Conservation (phyloP, 768 basidiomycete genomes). For the Tremella fuciformis region DNA sequence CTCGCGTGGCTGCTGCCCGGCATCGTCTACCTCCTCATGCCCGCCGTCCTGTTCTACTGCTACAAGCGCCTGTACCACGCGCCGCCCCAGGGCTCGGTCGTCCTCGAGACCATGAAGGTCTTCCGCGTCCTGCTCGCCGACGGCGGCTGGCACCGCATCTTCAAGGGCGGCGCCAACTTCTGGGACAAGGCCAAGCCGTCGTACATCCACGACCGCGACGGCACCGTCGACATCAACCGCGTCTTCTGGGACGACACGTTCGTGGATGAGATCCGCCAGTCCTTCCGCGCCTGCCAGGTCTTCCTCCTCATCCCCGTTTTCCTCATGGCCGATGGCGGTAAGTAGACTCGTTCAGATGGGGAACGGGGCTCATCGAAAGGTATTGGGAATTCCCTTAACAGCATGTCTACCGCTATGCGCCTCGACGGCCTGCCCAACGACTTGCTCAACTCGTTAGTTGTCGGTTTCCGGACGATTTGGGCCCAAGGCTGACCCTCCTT, state of each 20-base stretch:
- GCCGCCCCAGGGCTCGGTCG: slow-evolving; percentile 50
- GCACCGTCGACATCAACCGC: slow-evolving; percentile 26
- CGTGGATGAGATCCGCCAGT: slow-evolving; percentile 48
- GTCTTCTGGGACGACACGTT: slow-evolving; percentile 52
- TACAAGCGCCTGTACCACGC: slow-evolving; percentile 44
- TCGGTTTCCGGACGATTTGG: neutral
- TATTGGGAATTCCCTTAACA: slow-evolving; percentile 22
- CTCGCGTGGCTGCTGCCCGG: slow-evolving; percentile 47
- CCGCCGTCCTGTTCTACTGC: slow-evolving; percentile 39
- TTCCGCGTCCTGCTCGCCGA: slow-evolving; percentile 23
- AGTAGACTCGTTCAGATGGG: slow-evolving; percentile 23
- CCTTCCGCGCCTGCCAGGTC: slow-evolving; percentile 45
- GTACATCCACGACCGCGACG: slow-evolving; percentile 31
- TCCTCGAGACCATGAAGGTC: slow-evolving; percentile 41
- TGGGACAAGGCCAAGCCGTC: slow-evolving; percentile 50
- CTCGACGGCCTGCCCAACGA: slow-evolving; percentile 51
- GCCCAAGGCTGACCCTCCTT: slow-evolving; percentile 13
- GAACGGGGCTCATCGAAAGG: neutral
- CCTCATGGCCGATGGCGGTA: slow-evolving; percentile 46
- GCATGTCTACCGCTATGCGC: slow-evolving; percentile 45
- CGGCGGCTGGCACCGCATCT: slow-evolving; percentile 35
- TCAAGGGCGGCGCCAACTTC: slow-evolving; percentile 37
- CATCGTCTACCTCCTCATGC: slow-evolving; percentile 49
- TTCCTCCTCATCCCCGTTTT: slow-evolving; percentile 51
- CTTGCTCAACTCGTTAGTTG: slow-evolving; percentile 8